Conservation (phyloP, 2,329 filamentous ascomycete species). For the Xylaria multiplex region DNA sequence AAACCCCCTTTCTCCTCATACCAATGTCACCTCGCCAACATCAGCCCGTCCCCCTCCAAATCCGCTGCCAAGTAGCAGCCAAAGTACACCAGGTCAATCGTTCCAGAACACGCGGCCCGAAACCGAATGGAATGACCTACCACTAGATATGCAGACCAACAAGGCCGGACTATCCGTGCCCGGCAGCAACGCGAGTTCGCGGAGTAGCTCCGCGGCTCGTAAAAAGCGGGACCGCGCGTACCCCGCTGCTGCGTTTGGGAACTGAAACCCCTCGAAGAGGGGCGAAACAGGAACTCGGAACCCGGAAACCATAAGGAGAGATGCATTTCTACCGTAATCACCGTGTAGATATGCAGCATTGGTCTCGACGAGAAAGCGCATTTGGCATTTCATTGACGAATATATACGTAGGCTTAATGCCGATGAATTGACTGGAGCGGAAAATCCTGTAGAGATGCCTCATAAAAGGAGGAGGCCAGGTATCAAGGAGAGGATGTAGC, state of each 20-base stretch:
- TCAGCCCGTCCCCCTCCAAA: conserved; percentile 29
- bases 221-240: conserved; percentile 71
- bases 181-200: conserved; percentile 60
- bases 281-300: neutral
- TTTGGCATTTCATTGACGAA: neutral
- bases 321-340: neutral
- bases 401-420: conserved; percentile 1
- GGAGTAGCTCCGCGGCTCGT: conserved; percentile 63
- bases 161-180: conserved; percentile 36
- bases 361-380: neutral
- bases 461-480: neutral
- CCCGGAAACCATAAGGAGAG: neutral
- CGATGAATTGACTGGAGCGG: neutral
- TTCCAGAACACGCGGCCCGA: conserved; percentile 69
- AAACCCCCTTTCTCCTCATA: conserved; percentile 15
- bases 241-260: conserved; percentile 69
- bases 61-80: conserved; percentile 45
- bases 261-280: conserved; percentile 36
- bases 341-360: neutral
- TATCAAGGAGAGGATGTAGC: neutral
- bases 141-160: conserved; percentile 62
- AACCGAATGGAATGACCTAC: conserved; percentile 74
- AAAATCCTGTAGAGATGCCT: neutral
- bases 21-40: conserved; percentile 23
- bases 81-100: conserved; percentile 51